A percentile compares a stretch with the other conserved stretches of the same genome.
Conservation (phyloP, 306 rosid genomes). For the Betula pendula region DNA sequence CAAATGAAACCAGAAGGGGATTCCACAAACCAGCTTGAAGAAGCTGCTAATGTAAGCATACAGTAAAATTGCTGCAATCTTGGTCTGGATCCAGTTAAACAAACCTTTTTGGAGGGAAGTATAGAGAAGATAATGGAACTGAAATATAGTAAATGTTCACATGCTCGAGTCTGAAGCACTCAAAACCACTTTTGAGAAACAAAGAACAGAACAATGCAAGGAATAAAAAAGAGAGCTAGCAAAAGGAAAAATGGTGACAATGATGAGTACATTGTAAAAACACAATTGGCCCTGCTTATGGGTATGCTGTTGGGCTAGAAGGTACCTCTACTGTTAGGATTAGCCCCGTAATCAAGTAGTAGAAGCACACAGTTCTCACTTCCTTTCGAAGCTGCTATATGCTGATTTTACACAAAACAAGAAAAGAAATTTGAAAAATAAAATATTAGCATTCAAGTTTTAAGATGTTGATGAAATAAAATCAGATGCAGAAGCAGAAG, state of each 20-base stretch:
- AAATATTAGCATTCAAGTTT: not conserved
- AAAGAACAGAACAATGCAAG: not conserved
- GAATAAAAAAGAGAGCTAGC: not conserved
- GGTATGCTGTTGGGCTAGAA: slow-evolving; percentile 1
- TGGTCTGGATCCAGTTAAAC: not conserved
- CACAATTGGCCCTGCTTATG: not conserved
- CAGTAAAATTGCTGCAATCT: not conserved
- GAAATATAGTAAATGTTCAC: not conserved
- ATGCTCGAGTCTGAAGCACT: not conserved
- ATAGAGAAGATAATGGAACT: not conserved
- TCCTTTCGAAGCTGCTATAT: slow-evolving; percentile 74
- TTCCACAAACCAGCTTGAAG: not conserved
- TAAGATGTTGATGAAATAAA: not conserved
- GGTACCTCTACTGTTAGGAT: slow-evolving; percentile 82
- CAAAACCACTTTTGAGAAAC: not conserved
- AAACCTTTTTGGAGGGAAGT: slow-evolving; percentile 1
- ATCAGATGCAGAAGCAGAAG: not conserved
- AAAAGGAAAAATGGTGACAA: not conserved
- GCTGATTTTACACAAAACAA: slow-evolving; percentile 45
- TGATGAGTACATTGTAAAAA: not conserved
- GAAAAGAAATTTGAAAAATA: not conserved
- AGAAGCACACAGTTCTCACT: slow-evolving; percentile 66
- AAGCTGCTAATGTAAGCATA: not conserved
- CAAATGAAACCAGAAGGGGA: not conserved
- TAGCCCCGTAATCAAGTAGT: slow-evolving; percentile 66